phyloP scores from a whole-genome alignment of 1,284 basidiomycete species.

The Rhodotorula mucilaginosa region DNA sequence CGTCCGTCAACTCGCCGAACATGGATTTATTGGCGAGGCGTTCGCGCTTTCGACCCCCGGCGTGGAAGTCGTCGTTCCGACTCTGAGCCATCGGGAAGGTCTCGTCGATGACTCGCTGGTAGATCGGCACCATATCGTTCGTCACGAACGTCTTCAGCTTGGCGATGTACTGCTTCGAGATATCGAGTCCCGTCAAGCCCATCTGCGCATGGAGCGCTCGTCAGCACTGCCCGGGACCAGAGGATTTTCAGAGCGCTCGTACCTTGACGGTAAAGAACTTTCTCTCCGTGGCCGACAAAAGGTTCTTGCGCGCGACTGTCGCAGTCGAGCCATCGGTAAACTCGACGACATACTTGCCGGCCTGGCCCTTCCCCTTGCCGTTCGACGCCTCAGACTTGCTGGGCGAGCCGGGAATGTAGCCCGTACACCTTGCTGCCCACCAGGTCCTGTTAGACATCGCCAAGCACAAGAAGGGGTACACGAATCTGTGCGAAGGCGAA shows the following conservation, averaged over 20 bases:
- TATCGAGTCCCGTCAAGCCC: slow-evolving; percentile 8
- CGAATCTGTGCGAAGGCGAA: slow-evolving; percentile 3
- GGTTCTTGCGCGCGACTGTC: slow-evolving; percentile 1
- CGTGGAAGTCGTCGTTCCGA: slow-evolving; percentile 17
- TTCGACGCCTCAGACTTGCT: background rate
- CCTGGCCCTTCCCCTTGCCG: background rate
- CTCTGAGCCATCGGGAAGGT: background rate
- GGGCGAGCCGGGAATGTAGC: slow-evolving; percentile 6
- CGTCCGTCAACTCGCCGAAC: slow-evolving; percentile 19
- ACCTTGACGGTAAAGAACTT: slow-evolving; percentile 22
- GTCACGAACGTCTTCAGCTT: slow-evolving; percentile 6
- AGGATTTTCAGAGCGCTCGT: background rate
- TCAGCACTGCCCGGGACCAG: background rate
- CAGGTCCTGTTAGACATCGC: background rate
- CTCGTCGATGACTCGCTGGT: slow-evolving; percentile 18
- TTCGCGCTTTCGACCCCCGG: slow-evolving; percentile 15
- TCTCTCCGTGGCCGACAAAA: slow-evolving; percentile 8
- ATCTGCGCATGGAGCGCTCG: background rate
- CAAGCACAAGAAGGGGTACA: slow-evolving; percentile 19
- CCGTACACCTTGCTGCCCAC: slow-evolving; percentile 18
- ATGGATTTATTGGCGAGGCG: slow-evolving; percentile 13
- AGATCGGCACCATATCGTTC: background rate
- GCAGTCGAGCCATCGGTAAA: slow-evolving; percentile 2
- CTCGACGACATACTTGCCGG: slow-evolving; percentile 19
- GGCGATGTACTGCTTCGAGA: slow-evolving; percentile 2